Evolutionary conservation across 805 yeast species (phyloP), one percentile per base, ranked within the genome.

Genomic region (Citeromyces nyonsensis): DNA sequence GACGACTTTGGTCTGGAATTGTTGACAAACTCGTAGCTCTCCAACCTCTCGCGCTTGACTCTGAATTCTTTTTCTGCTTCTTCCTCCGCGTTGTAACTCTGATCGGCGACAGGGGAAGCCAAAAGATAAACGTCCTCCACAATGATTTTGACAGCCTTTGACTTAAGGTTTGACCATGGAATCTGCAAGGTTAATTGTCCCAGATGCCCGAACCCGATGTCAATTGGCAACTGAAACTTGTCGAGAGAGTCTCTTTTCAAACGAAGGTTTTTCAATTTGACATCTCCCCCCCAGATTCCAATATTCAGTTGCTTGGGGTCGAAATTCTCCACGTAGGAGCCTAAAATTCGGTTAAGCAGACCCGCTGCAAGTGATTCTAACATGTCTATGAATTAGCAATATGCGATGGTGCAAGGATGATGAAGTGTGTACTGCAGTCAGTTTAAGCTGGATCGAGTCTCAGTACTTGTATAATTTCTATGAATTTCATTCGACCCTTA

Each of bases 211-310:
- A 79, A 80, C 38, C 71, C 69, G 10, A 93, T 88, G 49, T 86
- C 82, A 25, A 91, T 56, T 2, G 99, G 98, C 26, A 93, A 56
- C 39, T 80, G 72, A 40, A 91, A 66, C 43, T 79, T 69, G 52
- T 93, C 98, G 30, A 91, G 60, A 3, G 95, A 84, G 57, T 86
- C 96, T 38, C 80, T 78, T 54, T 82, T 84, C 37, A 91, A 60
- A 36, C 76, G 67, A 38, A 93, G 65, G 49, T 86, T 75, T 39
- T 65, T 66, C 34, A 91, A 61, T 49, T 82, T 82, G 22, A 86
- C 97, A 59, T 91, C 97, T 25, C 99, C 99, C 45, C 85, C 73
- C 95, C 97, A 86, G 24, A 91, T 85, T 4, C 97, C 98, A 35
- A 91, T 86, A 44, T 91, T 86, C 45, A 91, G 59, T 48, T 91